Conservation (phyloP, 106 monocot species). For the Alisma plantagoaquatica region DNA sequence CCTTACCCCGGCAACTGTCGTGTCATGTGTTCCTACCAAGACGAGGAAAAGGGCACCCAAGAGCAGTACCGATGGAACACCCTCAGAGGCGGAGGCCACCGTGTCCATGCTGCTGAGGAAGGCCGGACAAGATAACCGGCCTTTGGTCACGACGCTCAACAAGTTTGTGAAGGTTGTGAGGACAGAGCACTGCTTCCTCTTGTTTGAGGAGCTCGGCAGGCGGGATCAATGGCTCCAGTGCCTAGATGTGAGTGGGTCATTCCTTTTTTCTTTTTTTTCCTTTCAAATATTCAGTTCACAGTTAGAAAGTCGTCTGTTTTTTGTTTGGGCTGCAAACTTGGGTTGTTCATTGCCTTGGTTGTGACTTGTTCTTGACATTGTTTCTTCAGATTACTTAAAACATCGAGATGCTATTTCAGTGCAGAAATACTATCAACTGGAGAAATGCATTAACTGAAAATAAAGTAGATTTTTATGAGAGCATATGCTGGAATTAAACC, state of each 20-base stretch:
- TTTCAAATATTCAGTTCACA: no score
- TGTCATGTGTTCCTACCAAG: no score
- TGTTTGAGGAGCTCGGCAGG: slow-evolving; percentile 86
- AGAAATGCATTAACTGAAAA: no score
- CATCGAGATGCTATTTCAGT: background rate
- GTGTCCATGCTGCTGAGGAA: slow-evolving; percentile 44
- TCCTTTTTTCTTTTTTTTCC: background rate
- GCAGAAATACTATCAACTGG: no score
- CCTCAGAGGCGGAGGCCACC: slow-evolving; percentile 40
- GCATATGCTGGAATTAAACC: no score
- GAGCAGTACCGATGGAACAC: slow-evolving; percentile 2
- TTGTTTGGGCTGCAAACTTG: no score
- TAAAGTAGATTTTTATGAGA: no score
- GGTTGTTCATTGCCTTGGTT: background rate
- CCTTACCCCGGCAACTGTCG: no score
- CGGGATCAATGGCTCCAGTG: slow-evolving; percentile 84
- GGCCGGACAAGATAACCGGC: slow-evolving; percentile 24
- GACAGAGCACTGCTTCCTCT: slow-evolving; percentile 85
- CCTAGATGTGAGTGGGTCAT: slow-evolving; percentile 46
- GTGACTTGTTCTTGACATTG: background rate
- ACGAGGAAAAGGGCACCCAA: slow-evolving; percentile 3
- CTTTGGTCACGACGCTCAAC: slow-evolving; percentile 49
- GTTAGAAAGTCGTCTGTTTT: no score
- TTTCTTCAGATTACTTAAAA: background rate
- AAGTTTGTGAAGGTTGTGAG: slow-evolving; percentile 56